These are phyloP conservation scores for Diaporthe amygdali DNA, from an alignment of 2,329 filamentous ascomycete genomes.

Conservation along the genomic window DNA sequence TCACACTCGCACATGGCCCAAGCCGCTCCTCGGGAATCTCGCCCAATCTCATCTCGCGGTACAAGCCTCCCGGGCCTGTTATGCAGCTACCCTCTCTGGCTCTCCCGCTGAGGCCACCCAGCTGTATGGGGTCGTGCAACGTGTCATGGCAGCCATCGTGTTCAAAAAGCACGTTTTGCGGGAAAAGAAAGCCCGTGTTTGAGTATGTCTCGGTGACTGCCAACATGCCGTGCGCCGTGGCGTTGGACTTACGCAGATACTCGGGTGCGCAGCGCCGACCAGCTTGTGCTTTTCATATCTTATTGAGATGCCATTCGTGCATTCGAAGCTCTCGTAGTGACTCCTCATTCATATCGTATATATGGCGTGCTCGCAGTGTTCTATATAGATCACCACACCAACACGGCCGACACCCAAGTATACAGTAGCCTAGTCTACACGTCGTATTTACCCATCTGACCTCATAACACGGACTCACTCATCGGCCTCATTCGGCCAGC, in stretches of 20 bases:
- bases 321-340: background rate
- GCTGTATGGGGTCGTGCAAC: background rate
- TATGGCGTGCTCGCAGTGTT: background rate
- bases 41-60: background rate
- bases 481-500: slow-evolving; percentile 37
- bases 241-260: background rate
- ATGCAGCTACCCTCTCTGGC: background rate
- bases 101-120: background rate
- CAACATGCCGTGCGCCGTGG: background rate
- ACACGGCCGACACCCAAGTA: background rate
- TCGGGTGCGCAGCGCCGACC: background rate
- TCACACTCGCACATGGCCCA: background rate
- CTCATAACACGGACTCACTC: background rate
- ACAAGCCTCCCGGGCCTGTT: background rate
- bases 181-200: background rate
- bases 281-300: background rate
- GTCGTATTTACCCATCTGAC: background rate
- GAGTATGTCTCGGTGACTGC: background rate
- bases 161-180: background rate
- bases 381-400: slow-evolving; percentile 2
- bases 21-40: background rate
- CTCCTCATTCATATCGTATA: background rate
- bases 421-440: background rate
- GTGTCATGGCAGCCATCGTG: background rate
- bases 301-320: background rate